Evolutionary conservation across 2,329 filamentous ascomycete species (phyloP), one percentile per base, ranked within the genome.

Genomic region (Talaromyces sp.): DNA sequence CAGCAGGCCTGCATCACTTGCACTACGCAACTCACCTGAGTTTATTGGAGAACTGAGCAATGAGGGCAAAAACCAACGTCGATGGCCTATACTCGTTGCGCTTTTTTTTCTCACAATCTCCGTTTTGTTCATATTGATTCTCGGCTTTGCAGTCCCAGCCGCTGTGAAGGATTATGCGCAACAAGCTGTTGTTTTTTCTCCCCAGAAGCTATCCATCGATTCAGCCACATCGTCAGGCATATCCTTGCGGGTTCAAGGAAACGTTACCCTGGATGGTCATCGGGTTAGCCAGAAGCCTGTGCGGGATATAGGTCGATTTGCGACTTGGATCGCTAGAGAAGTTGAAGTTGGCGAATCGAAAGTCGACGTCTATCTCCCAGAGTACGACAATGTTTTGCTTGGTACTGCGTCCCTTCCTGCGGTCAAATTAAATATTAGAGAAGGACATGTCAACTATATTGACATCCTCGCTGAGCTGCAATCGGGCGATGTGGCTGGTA

Each of bases 121-220:
- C 7, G 80, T 88, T 6, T 68, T 93, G 24, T 72, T 82, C 29
- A 91, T 96, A 66, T 86, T 97, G 61, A 76, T 89, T 17, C 78
- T 93, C 59, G 91, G 87, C 17, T 96, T 96, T 76, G 84, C 96
- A 58, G 85, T 89, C 0, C 93, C 93, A 1, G 86, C 89, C 17
- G 85, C 88, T 8, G 85, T 96, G 11, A 86, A 96, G 75, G 84
- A 91, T 71, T 99, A 99, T 75, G 90, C 89, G 55, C 89, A 93
- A 75, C 82, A 93, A 73, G 91, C 93, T 3, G 82, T 88, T 26
- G 86, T 93, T 19, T 84, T 99, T 65, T 86, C 93, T 70, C 91
- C 95, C 1, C 92, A 89, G 6, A 89, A 88, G 66, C 77, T 99
- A 21, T 91, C 92, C 1, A 86, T 99, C 62, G 89, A 95, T 69